A percentile compares a stretch with the other conserved stretches of the same genome.
These are phyloP conservation scores for Fusarium sp. DNA, from an alignment of 2,329 filamentous ascomycete genomes.

Conservation along the genomic window DNA sequence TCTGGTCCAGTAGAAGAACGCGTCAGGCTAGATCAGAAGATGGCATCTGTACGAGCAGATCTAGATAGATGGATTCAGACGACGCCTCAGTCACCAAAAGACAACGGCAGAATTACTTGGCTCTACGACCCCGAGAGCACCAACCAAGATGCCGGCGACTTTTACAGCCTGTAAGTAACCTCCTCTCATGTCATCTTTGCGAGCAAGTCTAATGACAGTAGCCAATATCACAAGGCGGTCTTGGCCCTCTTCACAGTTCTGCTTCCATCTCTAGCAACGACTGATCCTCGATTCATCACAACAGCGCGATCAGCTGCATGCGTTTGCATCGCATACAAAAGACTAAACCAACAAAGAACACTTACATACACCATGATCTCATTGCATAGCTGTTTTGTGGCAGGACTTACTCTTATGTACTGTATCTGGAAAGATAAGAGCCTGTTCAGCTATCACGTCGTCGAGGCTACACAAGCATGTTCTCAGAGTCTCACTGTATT, in stretches of 20 bases:
- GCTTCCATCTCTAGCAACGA: not conserved
- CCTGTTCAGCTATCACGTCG: not conserved
- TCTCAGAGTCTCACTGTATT: not conserved
- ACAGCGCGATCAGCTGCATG: not conserved
- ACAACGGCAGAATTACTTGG: not conserved
- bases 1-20: not conserved
- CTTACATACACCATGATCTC: not conserved
- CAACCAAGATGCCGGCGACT: not conserved
- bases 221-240: not conserved
- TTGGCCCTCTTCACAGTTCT: not conserved
- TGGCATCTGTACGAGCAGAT: not conserved
- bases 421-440: not conserved
- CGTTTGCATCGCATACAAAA: not conserved
- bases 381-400: not conserved
- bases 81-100: not conserved
- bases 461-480: not conserved
- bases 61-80: not conserved
- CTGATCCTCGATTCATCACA: not conserved
- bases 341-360: not conserved
- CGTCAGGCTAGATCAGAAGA: not conserved
- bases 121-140: not conserved
- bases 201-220: too few relatives aligned
- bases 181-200: too few relatives aligned
- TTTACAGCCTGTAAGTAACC: not conserved
- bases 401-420: not conserved